Conservation (phyloP, 2,329 filamentous ascomycete species). For the Colletotrichum eremochloae region DNA sequence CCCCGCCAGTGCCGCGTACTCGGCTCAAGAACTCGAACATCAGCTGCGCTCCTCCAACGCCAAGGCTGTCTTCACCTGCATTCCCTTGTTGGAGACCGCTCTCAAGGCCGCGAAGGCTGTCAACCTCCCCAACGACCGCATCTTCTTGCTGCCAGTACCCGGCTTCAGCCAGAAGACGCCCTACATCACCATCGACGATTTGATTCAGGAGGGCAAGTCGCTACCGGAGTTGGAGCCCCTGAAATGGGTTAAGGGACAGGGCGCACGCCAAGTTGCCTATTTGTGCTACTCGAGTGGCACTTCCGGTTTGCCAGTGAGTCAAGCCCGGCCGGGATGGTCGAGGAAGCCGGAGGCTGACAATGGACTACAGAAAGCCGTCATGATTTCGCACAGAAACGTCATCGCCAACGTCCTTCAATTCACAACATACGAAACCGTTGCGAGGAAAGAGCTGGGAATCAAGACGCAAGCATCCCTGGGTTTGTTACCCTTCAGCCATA, state of each 20-base stretch:
- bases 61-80: slow-evolving; percentile 78
- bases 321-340: neutral
- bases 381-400: slow-evolving; percentile 84
- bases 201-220: slow-evolving; percentile 71
- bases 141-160: slow-evolving; percentile 79
- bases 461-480: slow-evolving; percentile 68
- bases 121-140: slow-evolving; percentile 70
- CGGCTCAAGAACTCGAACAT: slow-evolving; percentile 76
- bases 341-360: neutral
- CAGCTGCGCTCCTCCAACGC: slow-evolving; percentile 79
- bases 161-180: slow-evolving; percentile 63
- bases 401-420: slow-evolving; percentile 82
- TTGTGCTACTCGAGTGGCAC: slow-evolving; percentile 86
- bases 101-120: slow-evolving; percentile 72
- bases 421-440: slow-evolving; percentile 56
- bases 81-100: slow-evolving; percentile 72
- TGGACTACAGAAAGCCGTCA: slow-evolving; percentile 77
- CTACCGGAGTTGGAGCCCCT: slow-evolving; percentile 67
- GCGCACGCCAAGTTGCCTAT: slow-evolving; percentile 77
- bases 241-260: slow-evolving; percentile 74
- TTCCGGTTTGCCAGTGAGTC: slow-evolving; percentile 77
- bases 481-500: slow-evolving; percentile 85
- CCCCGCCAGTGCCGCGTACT: slow-evolving; percentile 82
- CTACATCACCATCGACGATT: slow-evolving; percentile 75
- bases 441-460: slow-evolving; percentile 54